Base-by-base conservation (phyloP, 2,329 filamentous ascomycete genomes). In the Penicillium sp. region DNA sequence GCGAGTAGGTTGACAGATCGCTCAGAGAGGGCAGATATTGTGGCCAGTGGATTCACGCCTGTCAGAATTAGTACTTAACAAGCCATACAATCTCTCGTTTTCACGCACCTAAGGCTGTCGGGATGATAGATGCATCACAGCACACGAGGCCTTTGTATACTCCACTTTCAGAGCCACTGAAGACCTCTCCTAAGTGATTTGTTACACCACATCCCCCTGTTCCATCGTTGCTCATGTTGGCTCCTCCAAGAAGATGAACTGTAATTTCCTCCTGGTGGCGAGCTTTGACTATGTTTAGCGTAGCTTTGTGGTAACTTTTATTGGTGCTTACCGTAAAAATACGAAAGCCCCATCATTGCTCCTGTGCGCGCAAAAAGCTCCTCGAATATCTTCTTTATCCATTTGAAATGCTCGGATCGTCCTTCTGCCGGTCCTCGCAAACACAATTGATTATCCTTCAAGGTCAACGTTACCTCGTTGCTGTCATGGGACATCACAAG, bases 1-100 rank as follows among this genome's bases (percentile, higher is more conserved):
- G 79, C 76, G 48, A 82, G 81, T 6, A 77, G 67, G 49, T 83
- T 80, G 7, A 88, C 79, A 0, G 82, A 82, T 10, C 87, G 77
- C 70, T 89, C 87, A 0, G 87, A 85, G 19, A 90, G 78, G 3
- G 87, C 86, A 0, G 85, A 82, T 60, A 89, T 89, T 1, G 86
- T 89, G 1, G 86, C 87, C 50, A 88, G 80, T 0, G 87, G 86
- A 63, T 89, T 89, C 3, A 85, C 84, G 2, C 60, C 58, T 53
- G 17, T 19, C 10, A 53, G 40, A 45, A 35, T 50, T 6, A 42
- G 37, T 14, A 45, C 30, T n/a, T 43, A 12, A 12, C 30, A 25
- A 26, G 17, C 28, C 16, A 26, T 28, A 22, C 14, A 28, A 8
- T 16, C 12, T 35, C 12, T 14, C n/a, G 11, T 26, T 16, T 31